Conservation (phyloP, 345 rosid genomes). For the Hibiscus syriacus region DNA sequence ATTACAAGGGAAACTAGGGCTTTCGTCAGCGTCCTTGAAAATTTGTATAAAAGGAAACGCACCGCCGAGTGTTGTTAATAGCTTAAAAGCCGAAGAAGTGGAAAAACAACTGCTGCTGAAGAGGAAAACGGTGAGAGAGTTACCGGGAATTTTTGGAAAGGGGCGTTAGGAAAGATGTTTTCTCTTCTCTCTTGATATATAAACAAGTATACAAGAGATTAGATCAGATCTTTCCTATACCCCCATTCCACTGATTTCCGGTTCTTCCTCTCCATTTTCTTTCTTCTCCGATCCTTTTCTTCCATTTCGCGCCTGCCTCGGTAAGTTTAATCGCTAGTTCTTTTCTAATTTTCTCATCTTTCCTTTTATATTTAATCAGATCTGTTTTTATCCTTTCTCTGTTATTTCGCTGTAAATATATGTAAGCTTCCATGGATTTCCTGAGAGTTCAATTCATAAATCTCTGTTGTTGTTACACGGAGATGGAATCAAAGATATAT, state of each 20-base stretch:
- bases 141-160: background rate
- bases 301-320: background rate
- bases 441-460: background rate
- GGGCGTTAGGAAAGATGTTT: background rate
- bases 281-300: background rate
- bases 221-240: background rate
- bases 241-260: background rate
- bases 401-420: background rate
- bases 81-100: background rate
- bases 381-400: background rate
- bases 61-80: background rate
- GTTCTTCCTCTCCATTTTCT: background rate
- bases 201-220: background rate
- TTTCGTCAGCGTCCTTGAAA: background rate
- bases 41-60: background rate
- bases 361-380: background rate
- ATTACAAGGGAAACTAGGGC: background rate
- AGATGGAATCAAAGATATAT: background rate
- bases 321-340: background rate
- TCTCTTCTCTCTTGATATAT: background rate
- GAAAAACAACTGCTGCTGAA: background rate
- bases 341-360: background rate
- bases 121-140: background rate
- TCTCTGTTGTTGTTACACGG: background rate
- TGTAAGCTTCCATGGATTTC: background rate